These are phyloP conservation scores for Arthrobotrys sphaeroides DNA, from an alignment of 2,329 filamentous ascomycete species.

Conservation along the genomic window DNA sequence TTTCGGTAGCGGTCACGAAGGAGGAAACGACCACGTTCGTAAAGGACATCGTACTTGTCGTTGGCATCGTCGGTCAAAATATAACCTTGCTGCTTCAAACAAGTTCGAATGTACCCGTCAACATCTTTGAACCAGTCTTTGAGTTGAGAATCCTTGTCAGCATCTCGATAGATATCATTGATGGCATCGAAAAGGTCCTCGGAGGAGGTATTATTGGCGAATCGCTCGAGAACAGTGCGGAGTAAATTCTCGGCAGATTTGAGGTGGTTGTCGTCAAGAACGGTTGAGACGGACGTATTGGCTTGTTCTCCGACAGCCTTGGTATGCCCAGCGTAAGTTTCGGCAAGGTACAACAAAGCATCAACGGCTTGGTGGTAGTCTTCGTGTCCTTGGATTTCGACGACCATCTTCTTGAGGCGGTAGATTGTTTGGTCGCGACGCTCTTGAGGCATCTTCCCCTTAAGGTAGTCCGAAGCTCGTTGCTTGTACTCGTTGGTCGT, in stretches of 20 bases:
- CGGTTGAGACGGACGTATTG: conserved; percentile 75
- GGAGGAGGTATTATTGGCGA: conserved; percentile 90
- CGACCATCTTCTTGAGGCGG: conserved; percentile 96
- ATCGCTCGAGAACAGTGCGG: conserved; percentile 89
- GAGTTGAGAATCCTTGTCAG: conserved; percentile 85
- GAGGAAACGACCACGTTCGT: conserved; percentile 85
- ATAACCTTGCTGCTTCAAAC: conserved; percentile 87
- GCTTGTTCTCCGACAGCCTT: conserved; percentile 72
- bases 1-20: conserved; percentile 86
- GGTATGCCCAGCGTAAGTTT: conserved; percentile 82
- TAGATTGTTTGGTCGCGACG: conserved; percentile 91
- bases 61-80: conserved; percentile 83
- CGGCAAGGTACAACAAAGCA: conserved; percentile 82
- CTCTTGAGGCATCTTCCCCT: conserved; percentile 88
- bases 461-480: conserved; percentile 76
- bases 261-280: conserved; percentile 72
- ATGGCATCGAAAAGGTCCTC: conserved; percentile 87
- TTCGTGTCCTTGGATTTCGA: conserved; percentile 93
- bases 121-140: conserved; percentile 87
- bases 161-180: conserved; percentile 84
- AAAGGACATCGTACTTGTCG: conserved; percentile 82
- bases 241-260: conserved; percentile 79
- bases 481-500: conserved; percentile 61
- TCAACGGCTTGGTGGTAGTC: conserved; percentile 94
- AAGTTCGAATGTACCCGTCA: conserved; percentile 80